Percentiles rank a stretch among this genome's conserved stretches.
These are phyloP conservation scores for Skeletonema potamos DNA, from an alignment of 108 stramenopile species.

Conservation along the genomic window DNA sequence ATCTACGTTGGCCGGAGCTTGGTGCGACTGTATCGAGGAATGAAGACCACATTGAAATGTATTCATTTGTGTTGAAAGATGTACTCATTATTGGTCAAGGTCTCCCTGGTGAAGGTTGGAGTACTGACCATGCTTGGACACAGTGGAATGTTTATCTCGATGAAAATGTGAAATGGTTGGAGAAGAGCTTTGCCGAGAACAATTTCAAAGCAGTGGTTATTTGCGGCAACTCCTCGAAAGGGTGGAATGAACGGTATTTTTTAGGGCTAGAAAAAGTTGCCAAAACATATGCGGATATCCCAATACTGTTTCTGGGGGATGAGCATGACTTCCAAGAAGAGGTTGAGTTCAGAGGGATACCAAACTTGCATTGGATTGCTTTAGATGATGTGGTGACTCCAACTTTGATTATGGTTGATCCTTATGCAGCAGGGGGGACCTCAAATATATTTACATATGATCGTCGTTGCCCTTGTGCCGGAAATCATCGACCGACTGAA, in stretches of 20 bases:
- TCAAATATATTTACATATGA: background rate
- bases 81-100: background rate
- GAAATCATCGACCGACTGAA: background rate
- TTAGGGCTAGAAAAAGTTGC: background rate
- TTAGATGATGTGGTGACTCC: constrained; percentile 1
- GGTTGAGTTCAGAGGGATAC: background rate
- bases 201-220: background rate
- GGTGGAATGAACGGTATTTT: background rate
- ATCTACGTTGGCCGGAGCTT: background rate
- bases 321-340: background rate
- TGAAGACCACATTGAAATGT: background rate
- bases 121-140: background rate
- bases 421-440: background rate
- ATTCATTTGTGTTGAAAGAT: background rate
- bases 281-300: background rate
- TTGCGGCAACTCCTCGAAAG: background rate
- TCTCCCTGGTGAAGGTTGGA: background rate
- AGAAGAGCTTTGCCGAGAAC: background rate
- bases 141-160: background rate
- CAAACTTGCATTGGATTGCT: background rate
- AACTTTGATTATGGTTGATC: background rate
- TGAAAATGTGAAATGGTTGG: background rate
- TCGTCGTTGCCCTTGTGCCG: background rate
- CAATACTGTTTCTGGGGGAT: constrained; percentile 1
- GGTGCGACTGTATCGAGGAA: background rate